Conservation (phyloP, 2,329 filamentous ascomycete genomes). For the Fusarium begoniae region DNA sequence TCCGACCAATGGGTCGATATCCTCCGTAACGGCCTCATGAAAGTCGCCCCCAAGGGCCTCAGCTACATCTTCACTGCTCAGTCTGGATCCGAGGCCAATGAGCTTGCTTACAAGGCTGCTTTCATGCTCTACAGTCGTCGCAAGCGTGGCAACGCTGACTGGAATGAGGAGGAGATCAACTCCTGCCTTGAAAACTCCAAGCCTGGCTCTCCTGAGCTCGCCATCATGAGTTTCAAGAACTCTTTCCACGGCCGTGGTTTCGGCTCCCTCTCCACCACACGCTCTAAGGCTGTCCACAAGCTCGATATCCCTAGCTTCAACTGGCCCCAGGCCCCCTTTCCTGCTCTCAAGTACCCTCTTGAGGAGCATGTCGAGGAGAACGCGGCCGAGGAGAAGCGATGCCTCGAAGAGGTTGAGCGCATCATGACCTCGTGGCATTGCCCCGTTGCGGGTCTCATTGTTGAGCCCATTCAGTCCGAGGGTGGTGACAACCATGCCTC, state of each 20-base stretch:
- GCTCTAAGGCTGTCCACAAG: constrained; percentile 86
- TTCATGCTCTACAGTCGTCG: constrained; percentile 83
- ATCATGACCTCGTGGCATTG: constrained; percentile 73
- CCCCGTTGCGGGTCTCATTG: constrained; percentile 76
- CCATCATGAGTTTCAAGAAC: constrained; percentile 80
- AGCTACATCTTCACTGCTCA: constrained; percentile 84
- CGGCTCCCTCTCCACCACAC: constrained; percentile 79
- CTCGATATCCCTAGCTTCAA: constrained; percentile 88
- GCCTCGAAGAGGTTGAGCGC: constrained; percentile 76
- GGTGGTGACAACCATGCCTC: constrained; percentile 87
- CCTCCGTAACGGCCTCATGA: constrained; percentile 75
- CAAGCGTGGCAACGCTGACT: constrained; percentile 76
- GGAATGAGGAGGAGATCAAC: constrained; percentile 73
- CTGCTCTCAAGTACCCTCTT: constrained; percentile 79
- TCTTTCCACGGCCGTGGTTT: constrained; percentile 86
- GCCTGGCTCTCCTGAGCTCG: constrained; percentile 77
- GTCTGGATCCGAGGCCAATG: constrained; percentile 84
- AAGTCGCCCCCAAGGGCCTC: constrained; percentile 77
- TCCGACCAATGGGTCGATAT: constrained; percentile 78
- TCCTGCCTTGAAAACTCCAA: constrained; percentile 76
- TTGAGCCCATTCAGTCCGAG: constrained; percentile 86
- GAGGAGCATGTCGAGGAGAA: constrained; percentile 76
- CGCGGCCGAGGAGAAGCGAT: constrained; percentile 74
- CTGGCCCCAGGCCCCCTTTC: constrained; percentile 87
- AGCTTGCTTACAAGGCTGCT: constrained; percentile 85